Conservation (phyloP, 805 yeast genomes). For the Starmerella apis region DNA sequence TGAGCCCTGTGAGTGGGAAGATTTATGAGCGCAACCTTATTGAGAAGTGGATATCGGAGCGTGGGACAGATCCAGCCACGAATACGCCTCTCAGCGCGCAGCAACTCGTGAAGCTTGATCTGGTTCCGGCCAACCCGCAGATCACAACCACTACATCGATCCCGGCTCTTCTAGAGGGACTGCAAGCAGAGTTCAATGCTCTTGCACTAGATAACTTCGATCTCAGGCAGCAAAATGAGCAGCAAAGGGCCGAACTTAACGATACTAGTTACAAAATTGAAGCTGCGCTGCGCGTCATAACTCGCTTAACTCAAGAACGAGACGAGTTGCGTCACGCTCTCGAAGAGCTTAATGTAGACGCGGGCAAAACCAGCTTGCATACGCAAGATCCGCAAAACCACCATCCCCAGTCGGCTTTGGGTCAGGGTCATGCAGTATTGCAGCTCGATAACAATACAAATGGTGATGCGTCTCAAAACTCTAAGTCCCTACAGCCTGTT, state of each 20-base stretch:
- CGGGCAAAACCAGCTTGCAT: too few relatives aligned
- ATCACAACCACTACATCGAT: constrained; percentile 53
- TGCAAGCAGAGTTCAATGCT: constrained; percentile 88
- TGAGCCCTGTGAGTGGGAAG: constrained; percentile 55
- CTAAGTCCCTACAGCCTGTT: neutral
- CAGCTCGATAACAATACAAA: neutral
- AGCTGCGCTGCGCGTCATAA: constrained; percentile 5
- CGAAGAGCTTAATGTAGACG: neutral
- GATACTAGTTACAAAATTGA: neutral
- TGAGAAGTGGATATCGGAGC: constrained; percentile 49
- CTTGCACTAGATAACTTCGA: constrained; percentile 49
- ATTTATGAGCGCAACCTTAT: constrained; percentile 58
- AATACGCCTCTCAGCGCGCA: constrained; percentile 48
- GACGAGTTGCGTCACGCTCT: constrained; percentile 4
- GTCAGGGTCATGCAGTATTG: constrained; percentile 5
- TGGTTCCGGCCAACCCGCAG: constrained; percentile 31
- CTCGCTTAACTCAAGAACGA: neutral
- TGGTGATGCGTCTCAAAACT: neutral
- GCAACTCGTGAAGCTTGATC: constrained; percentile 8
- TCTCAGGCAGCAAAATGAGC: neutral
- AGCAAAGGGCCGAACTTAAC: neutral
- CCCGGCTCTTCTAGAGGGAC: constrained; percentile 61
- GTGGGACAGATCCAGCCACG: constrained; percentile 66
- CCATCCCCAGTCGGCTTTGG: neutral
- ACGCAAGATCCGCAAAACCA: neutral